Conservation (phyloP, 2,329 filamentous ascomycete species). For the Coniosporium uncinatum region DNA sequence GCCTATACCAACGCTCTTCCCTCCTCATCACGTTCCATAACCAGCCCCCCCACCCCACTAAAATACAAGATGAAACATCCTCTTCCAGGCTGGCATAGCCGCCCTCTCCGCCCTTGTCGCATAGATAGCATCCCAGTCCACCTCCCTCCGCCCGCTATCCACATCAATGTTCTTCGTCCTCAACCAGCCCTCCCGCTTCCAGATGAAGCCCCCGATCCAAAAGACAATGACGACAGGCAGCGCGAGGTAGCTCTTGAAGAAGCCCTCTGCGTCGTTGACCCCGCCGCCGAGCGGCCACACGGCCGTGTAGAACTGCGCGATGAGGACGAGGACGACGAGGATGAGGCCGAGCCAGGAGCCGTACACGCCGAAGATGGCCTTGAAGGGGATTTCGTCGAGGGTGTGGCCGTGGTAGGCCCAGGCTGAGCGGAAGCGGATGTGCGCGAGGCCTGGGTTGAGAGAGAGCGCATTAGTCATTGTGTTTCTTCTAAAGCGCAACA, state of each 20-base stretch:
- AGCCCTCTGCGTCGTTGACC: slow-evolving; percentile 6
- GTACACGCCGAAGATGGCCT: slow-evolving; percentile 50
- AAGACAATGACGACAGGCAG: slow-evolving; percentile 6
- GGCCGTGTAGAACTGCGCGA: slow-evolving; percentile 38
- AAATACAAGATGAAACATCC: slow-evolving; percentile 16
- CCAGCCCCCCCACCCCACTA: too few relatives aligned
- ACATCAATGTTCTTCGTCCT: slow-evolving; percentile 57
- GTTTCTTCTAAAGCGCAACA: not conserved
- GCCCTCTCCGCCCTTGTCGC: slow-evolving; percentile 44
- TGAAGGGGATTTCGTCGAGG: slow-evolving; percentile 61
- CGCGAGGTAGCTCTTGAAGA: slow-evolving; percentile 8
- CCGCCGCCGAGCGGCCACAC: slow-evolving; percentile 9
- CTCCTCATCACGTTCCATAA: too few relatives aligned
- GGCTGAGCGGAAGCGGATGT: slow-evolving; percentile 30
- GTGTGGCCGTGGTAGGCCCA: slow-evolving; percentile 65
- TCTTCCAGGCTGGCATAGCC: slow-evolving; percentile 44
- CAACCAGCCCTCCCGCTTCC: slow-evolving; percentile 60
- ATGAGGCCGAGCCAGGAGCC: slow-evolving; percentile 58
- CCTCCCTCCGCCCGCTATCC: slow-evolving; percentile 57
- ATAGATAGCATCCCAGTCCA: slow-evolving; percentile 61
- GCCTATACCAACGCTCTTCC: too few relatives aligned
- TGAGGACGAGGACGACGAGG: slow-evolving; percentile 47
- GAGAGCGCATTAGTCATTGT: not conserved
- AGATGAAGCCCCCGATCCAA: slow-evolving; percentile 43
- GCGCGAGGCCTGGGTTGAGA: too few relatives aligned